A percentile compares a stretch with the other conserved stretches of the same genome.
phyloP scores from a whole-genome alignment of 2,329 filamentous ascomycete genomes.

The Endoconidiophora polonica region DNA sequence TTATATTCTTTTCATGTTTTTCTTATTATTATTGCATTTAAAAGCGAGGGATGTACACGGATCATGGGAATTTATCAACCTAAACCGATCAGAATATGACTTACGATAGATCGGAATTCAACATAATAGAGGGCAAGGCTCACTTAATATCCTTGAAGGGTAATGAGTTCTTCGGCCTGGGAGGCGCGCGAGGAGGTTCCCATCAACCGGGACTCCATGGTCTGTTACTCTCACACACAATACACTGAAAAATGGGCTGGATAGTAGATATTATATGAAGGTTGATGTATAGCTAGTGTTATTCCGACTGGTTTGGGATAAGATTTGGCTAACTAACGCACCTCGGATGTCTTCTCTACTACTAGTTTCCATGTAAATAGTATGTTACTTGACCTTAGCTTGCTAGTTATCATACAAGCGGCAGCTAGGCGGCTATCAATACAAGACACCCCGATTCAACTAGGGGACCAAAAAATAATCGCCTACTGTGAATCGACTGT shows the following conservation, averaged over 20 bases:
- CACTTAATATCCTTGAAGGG: constrained; percentile 6
- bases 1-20: constrained; percentile 10
- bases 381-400: background rate
- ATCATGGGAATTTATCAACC: constrained; percentile 14
- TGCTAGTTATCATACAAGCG: background rate
- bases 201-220: constrained; percentile 15
- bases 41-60: constrained; percentile 12
- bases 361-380: background rate
- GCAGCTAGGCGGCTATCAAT: constrained; percentile 2
- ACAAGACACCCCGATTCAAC: constrained; percentile 13
- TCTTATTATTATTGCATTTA: constrained; percentile 12
- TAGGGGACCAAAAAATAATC: constrained; percentile 3
- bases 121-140: constrained; percentile 14
- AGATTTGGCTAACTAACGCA: background rate
- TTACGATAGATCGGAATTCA: constrained; percentile 14
- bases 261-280: background rate
- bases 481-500: too few relatives aligned
- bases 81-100: constrained; percentile 7
- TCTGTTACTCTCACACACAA: constrained; percentile 12
- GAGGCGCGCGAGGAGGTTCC: constrained; percentile 14
- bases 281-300: background rate
- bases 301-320: background rate
- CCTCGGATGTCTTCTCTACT: background rate
- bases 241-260: background rate
- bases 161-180: constrained; percentile 7